These are phyloP conservation scores for Lasiosphaeris hirsuta DNA, from an alignment of 495 filamentous ascomycete genomes.

Conservation along the genomic window DNA sequence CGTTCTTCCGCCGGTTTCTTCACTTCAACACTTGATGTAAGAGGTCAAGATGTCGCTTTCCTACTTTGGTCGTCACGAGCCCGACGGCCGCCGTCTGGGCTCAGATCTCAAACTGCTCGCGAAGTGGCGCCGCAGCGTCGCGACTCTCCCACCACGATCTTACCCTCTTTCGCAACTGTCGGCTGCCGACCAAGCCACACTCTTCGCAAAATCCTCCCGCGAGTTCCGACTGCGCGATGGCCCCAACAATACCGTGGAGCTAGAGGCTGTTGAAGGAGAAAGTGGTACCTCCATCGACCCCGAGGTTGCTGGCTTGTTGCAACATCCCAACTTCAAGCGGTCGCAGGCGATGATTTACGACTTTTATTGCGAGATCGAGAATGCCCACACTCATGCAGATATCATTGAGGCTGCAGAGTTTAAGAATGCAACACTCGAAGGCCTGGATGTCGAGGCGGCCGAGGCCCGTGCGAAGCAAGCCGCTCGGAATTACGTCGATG, in stretches of 20 bases:
- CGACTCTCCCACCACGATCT: neutral
- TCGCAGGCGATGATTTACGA: constrained; percentile 6
- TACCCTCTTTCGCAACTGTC: constrained; percentile 24
- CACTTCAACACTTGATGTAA: constrained; percentile 10
- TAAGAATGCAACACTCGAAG: neutral
- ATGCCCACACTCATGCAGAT: neutral
- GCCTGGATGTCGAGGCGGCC: neutral
- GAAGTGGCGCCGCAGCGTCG: constrained; percentile 20
- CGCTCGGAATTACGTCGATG: neutral
- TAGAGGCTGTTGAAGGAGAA: constrained; percentile 12
- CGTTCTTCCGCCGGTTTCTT: neutral
- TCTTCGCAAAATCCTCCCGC: constrained; percentile 15
- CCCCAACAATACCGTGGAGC: constrained; percentile 14
- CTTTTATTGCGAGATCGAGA: constrained; percentile 1
- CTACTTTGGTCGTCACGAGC: constrained; percentile 21
- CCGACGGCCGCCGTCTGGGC: constrained; percentile 22
- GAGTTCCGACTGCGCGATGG: constrained; percentile 15
- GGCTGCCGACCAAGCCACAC: constrained; percentile 13
- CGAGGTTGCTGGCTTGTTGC: constrained; percentile 18
- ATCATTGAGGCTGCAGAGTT: neutral
- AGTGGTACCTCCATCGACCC: constrained; percentile 10
- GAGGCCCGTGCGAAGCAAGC: neutral
- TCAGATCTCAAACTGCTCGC: constrained; percentile 20
- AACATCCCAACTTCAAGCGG: constrained; percentile 8
- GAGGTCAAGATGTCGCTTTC: constrained; percentile 13